Base-by-base conservation (phyloP, 2,329 filamentous ascomycete genomes). In the Fusarium siculi region DNA sequence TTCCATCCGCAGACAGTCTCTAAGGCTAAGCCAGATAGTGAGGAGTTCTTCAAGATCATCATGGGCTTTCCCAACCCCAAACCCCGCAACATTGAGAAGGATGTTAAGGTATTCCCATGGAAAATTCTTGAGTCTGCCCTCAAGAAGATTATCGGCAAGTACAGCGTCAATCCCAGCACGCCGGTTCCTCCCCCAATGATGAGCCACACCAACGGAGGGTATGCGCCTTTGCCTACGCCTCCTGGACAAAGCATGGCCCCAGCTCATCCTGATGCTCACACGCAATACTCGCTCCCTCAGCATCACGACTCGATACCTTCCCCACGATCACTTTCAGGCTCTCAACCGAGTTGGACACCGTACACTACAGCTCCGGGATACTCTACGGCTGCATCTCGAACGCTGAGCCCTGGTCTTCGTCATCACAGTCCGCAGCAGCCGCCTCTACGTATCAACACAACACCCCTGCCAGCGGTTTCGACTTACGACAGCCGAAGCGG, bases 61-160 rank as follows among this genome's bases (percentile, higher is more conserved):
- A 99, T 99, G 96, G 94, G 91, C 4, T 98, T 98, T 80, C 94
- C 95, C 18, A 93, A 93, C 68, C 96, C 96, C 4, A 98, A 98
- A 83, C 96, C 96, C 23, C 89, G 96, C 71, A 98, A 98, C 80
- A 99, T 99, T 74, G 96, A 98, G 85, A 99, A 99, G 85, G 96
- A 98, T 79, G 95, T 99, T 80, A 99, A 99, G 84, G 96, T 98
- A 18, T 99, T 98, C 79, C 93, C 95, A 9, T 99, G 96, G 96
- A 96, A 95, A 82, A 94, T 96, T 68, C 87, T 99, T 49, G 89
- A 90, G 54, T 89, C 91, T 68, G 96, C 96, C 0, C 87, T 99
- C 74, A 97, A 97, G 88, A 99, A 99, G 87, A 98, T 99, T 79
- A 97, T 99, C 80, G 92, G 94, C 78, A 99, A 99, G 92, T 99